phyloP scores from a whole-genome alignment of 345 rosid species.

The Populus deltoides region DNA sequence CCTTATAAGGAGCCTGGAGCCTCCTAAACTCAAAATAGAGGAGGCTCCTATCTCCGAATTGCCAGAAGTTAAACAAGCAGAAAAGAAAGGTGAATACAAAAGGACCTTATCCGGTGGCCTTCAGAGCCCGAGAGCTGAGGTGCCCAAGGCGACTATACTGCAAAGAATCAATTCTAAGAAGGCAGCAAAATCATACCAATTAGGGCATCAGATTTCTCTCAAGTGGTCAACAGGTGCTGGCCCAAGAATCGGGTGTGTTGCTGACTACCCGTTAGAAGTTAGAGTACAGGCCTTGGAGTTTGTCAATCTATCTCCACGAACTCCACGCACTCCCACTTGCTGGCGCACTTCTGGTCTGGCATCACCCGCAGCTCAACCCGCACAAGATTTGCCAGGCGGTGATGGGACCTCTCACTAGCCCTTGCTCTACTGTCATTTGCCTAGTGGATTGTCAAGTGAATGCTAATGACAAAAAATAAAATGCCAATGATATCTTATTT shows the following conservation, averaged over 20 bases:
- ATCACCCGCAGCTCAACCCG: slow-evolving; percentile 24
- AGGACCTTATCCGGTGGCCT: slow-evolving; percentile 84
- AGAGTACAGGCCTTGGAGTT: slow-evolving; percentile 80
- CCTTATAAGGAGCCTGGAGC: slow-evolving; percentile 9
- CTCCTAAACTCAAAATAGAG: slow-evolving; percentile 23
- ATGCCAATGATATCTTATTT: neutral
- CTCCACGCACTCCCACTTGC: slow-evolving; percentile 27
- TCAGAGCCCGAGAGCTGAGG: slow-evolving; percentile 64
- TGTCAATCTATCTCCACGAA: slow-evolving; percentile 72
- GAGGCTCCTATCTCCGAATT: slow-evolving; percentile 10
- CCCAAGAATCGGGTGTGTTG: slow-evolving; percentile 83
- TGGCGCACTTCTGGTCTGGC: slow-evolving; percentile 9
- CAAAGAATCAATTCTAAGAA: slow-evolving; percentile 81
- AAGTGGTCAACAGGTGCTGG: slow-evolving; percentile 88
- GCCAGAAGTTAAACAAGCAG: slow-evolving; percentile 24
- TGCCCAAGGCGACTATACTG: slow-evolving; percentile 52
- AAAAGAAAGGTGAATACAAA: slow-evolving; percentile 37
- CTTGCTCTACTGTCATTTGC: neutral
- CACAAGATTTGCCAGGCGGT: neutral
- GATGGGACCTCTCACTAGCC: neutral
- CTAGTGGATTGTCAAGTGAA: neutral
- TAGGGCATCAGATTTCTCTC: slow-evolving; percentile 71
- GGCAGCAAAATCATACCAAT: slow-evolving; percentile 52
- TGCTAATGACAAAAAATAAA: neutral
- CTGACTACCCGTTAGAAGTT: slow-evolving; percentile 75